phyloP scores from a whole-genome alignment of 1,284 basidiomycete genomes.

The Gymnopus androsaceus region DNA sequence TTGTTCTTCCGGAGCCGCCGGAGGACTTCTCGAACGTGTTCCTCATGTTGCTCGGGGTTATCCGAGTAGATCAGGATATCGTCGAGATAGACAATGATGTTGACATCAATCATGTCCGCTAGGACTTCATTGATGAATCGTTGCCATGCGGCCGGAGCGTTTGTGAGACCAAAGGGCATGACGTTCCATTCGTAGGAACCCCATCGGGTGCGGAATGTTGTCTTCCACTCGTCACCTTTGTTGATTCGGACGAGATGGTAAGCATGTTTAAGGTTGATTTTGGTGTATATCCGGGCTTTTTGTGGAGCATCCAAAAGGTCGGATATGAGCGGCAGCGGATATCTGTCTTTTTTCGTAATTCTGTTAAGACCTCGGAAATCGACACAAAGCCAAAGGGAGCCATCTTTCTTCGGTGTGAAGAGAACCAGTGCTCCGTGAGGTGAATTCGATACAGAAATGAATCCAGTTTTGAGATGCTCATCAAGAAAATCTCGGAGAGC shows the following conservation, averaged over 20 bases:
- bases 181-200: not conserved
- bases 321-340: not conserved
- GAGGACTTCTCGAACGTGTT: not conserved
- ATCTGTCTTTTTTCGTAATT: constrained; percentile 6
- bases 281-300: constrained; percentile 1
- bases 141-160: too few relatives aligned
- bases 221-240: constrained; percentile 31
- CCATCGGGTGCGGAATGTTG: constrained; percentile 2
- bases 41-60: too few relatives aligned
- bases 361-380: constrained; percentile 6
- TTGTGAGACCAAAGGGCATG: not conserved
- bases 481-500: not conserved
- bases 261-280: constrained; percentile 29
- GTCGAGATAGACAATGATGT: too few relatives aligned
- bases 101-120: too few relatives aligned
- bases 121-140: too few relatives aligned
- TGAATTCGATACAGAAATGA: not conserved
- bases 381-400: constrained; percentile 1
- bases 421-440: too few relatives aligned
- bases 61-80: too few relatives aligned
- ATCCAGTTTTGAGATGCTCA: not conserved
- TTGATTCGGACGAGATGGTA: constrained; percentile 30
- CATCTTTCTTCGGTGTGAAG: constrained; percentile 2
- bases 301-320: not conserved
- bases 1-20: not conserved